Conservation (phyloP, 2,329 filamentous ascomycete genomes). For the Aspergillus sp. region DNA sequence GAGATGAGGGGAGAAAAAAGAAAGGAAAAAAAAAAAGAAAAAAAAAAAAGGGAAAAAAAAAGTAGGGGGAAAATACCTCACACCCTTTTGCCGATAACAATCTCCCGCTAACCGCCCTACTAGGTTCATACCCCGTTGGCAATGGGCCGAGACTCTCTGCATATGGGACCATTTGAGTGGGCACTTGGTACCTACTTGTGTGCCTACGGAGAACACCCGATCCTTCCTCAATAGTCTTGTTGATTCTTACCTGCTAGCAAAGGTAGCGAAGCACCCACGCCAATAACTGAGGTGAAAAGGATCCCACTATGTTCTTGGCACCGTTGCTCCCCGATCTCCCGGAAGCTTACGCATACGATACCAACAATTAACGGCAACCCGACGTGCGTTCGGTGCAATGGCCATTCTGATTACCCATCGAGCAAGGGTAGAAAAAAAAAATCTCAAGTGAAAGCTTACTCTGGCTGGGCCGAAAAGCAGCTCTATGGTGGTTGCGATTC, state of each 20-base stretch:
- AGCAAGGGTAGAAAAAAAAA: neutral
- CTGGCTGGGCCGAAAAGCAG: neutral
- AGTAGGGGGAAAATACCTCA: neutral
- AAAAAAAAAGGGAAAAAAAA: neutral
- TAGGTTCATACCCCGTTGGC: neutral
- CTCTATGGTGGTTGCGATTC: neutral
- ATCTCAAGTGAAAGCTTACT: neutral
- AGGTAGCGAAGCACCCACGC: neutral
- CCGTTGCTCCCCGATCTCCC: neutral
- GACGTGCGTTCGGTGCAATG: neutral
- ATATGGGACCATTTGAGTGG: constrained; percentile 14
- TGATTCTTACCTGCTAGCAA: neutral
- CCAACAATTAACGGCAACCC: constrained; percentile 2
- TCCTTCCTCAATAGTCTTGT: neutral
- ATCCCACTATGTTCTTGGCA: constrained; percentile 10
- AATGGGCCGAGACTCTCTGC: constrained; percentile 7
- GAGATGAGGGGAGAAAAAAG: neutral
- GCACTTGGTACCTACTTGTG: constrained; percentile 11
- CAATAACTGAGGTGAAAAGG: neutral
- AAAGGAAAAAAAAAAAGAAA: neutral
- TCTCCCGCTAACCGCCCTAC: neutral
- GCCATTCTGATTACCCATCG: neutral
- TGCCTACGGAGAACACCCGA: constrained; percentile 6
- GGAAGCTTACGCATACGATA: constrained; percentile 14
- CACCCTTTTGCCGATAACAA: neutral